Base-by-base conservation (phyloP, 2,329 filamentous ascomycete species). In the Fusarium sp. region DNA sequence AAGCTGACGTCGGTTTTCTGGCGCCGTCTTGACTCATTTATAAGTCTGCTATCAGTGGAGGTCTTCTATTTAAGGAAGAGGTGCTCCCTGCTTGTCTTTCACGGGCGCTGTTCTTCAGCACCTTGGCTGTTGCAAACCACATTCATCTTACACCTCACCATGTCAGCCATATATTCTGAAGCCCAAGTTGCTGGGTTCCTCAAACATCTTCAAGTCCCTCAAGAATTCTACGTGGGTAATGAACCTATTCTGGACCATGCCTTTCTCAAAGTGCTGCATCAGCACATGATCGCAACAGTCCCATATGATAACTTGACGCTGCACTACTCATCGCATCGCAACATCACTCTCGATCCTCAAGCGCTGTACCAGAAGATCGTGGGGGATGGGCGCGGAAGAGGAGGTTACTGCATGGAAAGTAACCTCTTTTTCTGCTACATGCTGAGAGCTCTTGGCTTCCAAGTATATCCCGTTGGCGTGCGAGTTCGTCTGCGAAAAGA, bases 381-480 rank as follows among this genome's bases (percentile, higher is more conserved):
- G 9, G 75, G 60, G 7, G 75, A 81, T 55, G 78, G 79, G 6
- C 82, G 83, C 5, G 83, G 82, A 11, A 80, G 83, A 6, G 89
- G 89, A 24, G 89, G 89, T 1, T 91, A 91, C 78, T 91, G 89
- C 80, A 88, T 91, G 84, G 89, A 91, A 75, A 83, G 84, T 31
- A 86, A 83, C 60, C 83, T 89, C 45, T 82, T 91, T 26, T 89
- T 90, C 72, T 83, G 86, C 71, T 82, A 88, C 70, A 78, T 89
- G 18, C 81, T 90, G 9, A 80, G 84, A 24, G 85, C 81, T 5
- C 73, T 90, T n/a, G 87, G 87, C 3, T 90, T 87, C 58, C 77
- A 80, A 22, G 85, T 88, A 2, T 91, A 90, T 76, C 83, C 86
- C 1, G 85, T 86, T 0, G 90, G 89, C 6, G 91, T 85, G 1